A percentile compares a stretch with the other conserved stretches of the same genome.
These are phyloP conservation scores for Mucor irregularis DNA, from an alignment of 371 early-diverging fungal species.

Conservation along the genomic window DNA sequence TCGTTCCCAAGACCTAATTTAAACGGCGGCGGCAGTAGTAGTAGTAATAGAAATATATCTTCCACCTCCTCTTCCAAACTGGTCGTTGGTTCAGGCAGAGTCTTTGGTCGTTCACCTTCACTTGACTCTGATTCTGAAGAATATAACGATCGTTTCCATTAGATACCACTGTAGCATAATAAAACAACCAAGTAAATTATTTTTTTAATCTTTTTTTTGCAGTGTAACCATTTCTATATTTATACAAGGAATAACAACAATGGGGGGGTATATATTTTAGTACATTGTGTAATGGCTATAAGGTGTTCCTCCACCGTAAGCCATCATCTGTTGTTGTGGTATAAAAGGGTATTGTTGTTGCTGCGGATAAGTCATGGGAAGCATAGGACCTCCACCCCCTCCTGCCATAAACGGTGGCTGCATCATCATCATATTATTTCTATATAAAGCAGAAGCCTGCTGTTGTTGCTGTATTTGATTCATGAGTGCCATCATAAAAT, in stretches of 20 bases:
- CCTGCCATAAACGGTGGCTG: background rate
- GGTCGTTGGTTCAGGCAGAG: slow-evolving; percentile 41
- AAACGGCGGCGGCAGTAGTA: background rate
- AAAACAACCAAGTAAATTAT: background rate
- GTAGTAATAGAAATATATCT: no score
- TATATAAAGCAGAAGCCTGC: background rate
- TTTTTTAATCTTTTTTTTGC: background rate
- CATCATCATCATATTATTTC: slow-evolving; percentile 5
- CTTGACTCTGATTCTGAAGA: slow-evolving; percentile 16
- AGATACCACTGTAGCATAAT: background rate
- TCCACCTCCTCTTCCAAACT: slow-evolving; percentile 20
- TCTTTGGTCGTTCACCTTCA: slow-evolving; percentile 47
- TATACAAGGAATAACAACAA: no score
- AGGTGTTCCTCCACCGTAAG: slow-evolving; percentile 1
- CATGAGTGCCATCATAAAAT: slow-evolving; percentile 5
- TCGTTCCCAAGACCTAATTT: slow-evolving; percentile 1
- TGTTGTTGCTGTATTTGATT: slow-evolving; percentile 6
- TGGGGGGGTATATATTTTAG: no score
- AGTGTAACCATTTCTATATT: background rate
- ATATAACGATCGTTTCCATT: background rate
- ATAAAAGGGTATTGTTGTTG: background rate
- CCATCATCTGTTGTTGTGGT: slow-evolving; percentile 10
- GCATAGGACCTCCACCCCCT: slow-evolving; percentile 4
- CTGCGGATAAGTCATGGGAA: background rate
- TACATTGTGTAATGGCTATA: no score